phyloP scores from a whole-genome alignment of 257 asterid species.

The Nicotiana paniculata region DNA sequence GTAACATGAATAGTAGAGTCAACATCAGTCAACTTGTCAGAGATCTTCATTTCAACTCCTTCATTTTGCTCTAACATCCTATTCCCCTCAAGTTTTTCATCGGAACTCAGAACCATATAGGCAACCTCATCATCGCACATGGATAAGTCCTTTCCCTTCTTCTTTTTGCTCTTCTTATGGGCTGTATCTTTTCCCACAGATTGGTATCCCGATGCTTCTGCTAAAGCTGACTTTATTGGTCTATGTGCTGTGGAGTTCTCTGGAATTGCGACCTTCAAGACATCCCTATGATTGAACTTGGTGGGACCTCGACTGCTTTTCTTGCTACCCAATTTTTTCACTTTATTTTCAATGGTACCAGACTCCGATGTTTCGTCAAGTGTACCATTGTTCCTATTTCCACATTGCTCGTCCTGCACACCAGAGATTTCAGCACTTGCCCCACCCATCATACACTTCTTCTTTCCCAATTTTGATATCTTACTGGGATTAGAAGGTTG shows the following conservation, averaged over 20 bases:
- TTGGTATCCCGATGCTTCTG: slow-evolving; percentile 11
- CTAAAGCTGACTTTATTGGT: slow-evolving; percentile 5
- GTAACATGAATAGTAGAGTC: slow-evolving; percentile 7
- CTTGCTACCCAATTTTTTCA: slow-evolving; percentile 8
- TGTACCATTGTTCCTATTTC: slow-evolving; percentile 5
- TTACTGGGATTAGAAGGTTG: neutral
- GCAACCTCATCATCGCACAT: slow-evolving; percentile 5
- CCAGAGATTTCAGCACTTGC: slow-evolving; percentile 15
- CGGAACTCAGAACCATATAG: neutral
- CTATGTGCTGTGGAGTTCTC: slow-evolving; percentile 9
- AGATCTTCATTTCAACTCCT: slow-evolving; percentile 6
- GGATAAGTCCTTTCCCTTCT: neutral
- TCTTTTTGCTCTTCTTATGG: slow-evolving; percentile 15
- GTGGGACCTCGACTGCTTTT: slow-evolving; percentile 9
- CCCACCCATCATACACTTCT: neutral
- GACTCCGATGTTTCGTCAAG: slow-evolving; percentile 12
- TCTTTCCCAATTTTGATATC: neutral
- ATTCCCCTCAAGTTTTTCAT: neutral
- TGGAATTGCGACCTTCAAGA: slow-evolving; percentile 8
- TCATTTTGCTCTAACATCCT: neutral
- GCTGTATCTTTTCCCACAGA: neutral
- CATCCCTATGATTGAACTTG: slow-evolving; percentile 14
- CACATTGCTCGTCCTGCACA: slow-evolving; percentile 19
- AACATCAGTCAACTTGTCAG: neutral
- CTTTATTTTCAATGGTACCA: slow-evolving; percentile 15